Conservation (phyloP, 352 stramenopile genomes). For the Pythium monospermum region DNA sequence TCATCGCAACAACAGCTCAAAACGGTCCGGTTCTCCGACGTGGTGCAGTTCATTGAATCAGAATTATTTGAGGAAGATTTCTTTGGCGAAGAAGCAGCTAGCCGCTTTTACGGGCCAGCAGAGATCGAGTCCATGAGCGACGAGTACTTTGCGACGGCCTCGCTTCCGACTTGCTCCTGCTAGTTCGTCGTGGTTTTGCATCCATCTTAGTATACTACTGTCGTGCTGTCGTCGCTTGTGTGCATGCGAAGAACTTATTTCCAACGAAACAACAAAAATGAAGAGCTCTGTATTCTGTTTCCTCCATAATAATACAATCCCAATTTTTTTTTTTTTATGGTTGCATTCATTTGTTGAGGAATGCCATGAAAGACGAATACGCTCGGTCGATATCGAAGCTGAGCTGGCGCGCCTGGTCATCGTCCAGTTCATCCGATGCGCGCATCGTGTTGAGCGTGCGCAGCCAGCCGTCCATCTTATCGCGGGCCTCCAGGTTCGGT, state of each 20-base stretch:
- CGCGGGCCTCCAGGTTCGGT: slow-evolving; percentile 90
- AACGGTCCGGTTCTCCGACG: slow-evolving; percentile 12
- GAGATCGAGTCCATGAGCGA: slow-evolving; percentile 20
- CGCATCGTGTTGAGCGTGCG: slow-evolving; percentile 95
- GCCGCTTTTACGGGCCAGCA: slow-evolving; percentile 8
- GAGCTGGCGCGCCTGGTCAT: slow-evolving; percentile 94
- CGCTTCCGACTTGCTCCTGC: not conserved
- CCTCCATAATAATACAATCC: slow-evolving; percentile 1
- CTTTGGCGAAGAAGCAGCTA: slow-evolving; percentile 4
- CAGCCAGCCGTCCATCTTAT: slow-evolving; percentile 94
- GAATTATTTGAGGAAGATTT: not conserved
- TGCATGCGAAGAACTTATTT: slow-evolving; percentile 10
- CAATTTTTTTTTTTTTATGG: not conserved
- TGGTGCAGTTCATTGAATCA: slow-evolving; percentile 8
- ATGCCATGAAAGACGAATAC: slow-evolving; percentile 94
- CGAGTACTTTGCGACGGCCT: slow-evolving; percentile 11
- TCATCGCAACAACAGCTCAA: slow-evolving; percentile 1
- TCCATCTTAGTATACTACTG: too few relatives aligned
- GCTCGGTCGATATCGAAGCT: slow-evolving; percentile 94
- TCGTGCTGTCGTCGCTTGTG: not conserved
- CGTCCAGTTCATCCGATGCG: slow-evolving; percentile 93
- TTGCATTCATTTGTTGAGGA: slow-evolving; percentile 66
- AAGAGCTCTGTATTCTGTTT: slow-evolving; percentile 8
- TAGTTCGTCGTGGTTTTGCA: too few relatives aligned
- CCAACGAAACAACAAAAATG: slow-evolving; percentile 12